A percentile compares a stretch with the other conserved stretches of the same genome.
phyloP scores from a whole-genome alignment of 495 filamentous ascomycete species.

The Stereocaulon alpinum region DNA sequence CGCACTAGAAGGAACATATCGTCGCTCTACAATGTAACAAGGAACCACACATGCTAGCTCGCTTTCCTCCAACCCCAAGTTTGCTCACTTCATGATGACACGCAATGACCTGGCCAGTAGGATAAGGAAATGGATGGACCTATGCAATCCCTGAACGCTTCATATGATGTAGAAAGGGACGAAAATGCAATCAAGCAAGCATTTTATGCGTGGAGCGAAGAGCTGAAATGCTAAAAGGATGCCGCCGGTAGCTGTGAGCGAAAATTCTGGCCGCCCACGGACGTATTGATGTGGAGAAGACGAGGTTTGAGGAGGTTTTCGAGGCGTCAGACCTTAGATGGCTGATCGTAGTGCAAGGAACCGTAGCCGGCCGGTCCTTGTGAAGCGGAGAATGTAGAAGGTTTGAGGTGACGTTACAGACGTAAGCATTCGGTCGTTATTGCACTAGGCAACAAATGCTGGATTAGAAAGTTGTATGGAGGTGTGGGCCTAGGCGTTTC shows the following conservation, averaged over 20 bases:
- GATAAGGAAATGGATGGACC: conserved; percentile 7
- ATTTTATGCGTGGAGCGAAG: conserved; percentile 5
- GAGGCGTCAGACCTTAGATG: conserved; percentile 14
- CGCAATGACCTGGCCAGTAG: background rate
- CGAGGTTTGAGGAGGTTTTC: background rate
- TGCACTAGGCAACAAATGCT: background rate
- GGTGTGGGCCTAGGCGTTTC: background rate
- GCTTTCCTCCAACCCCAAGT: background rate
- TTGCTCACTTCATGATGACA: conserved; percentile 1
- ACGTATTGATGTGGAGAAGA: background rate
- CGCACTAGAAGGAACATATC: conserved; percentile 7
- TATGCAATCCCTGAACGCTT: conserved; percentile 14
- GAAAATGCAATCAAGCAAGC: conserved; percentile 9
- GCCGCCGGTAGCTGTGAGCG: conserved; percentile 7
- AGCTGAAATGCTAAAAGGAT: conserved; percentile 1
- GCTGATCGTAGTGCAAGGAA: conserved; percentile 8
- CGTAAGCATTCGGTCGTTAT: conserved; percentile 1
- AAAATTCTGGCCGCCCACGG: background rate
- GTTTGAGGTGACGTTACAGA: background rate
- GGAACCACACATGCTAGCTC: conserved; percentile 8
- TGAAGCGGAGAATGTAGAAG: background rate
- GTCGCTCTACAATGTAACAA: conserved; percentile 8
- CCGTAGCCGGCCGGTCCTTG: conserved; percentile 11
- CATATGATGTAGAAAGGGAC: background rate
- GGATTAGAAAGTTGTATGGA: background rate